phyloP scores from a whole-genome alignment of 108 stramenopile genomes.

The Bacterosira constricta region DNA sequence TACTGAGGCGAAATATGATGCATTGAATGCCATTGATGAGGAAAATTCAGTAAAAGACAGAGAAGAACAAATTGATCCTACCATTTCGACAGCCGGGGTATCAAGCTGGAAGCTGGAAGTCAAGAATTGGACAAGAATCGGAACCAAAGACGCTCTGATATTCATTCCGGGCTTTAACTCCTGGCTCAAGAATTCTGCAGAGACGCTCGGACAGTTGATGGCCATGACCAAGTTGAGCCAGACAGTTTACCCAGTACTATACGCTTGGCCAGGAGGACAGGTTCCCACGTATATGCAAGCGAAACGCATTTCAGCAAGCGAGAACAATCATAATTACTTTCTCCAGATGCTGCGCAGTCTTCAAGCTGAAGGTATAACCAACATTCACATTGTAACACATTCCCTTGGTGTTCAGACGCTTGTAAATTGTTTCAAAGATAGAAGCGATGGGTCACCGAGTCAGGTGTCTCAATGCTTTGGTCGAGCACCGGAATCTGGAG shows the following conservation, averaged over 20 bases:
- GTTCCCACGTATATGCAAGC: constrained; percentile 43
- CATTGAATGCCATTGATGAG: background rate
- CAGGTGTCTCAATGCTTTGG: constrained; percentile 32
- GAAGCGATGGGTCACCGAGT: constrained; percentile 34
- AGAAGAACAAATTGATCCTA: constrained; percentile 8
- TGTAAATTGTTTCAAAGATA: constrained; percentile 37
- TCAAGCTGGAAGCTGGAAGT: background rate
- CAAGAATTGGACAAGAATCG: constrained; percentile 1
- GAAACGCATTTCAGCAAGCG: background rate
- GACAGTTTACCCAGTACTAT: constrained; percentile 53
- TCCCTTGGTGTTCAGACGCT: constrained; percentile 56
- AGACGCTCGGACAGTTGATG: constrained; percentile 50
- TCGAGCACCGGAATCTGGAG: constrained; percentile 27
- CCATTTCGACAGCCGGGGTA: background rate
- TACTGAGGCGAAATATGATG: background rate
- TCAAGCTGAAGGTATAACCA: constrained; percentile 35
- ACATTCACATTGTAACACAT: constrained; percentile 56
- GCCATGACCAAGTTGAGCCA: constrained; percentile 50
- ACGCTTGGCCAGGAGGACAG: constrained; percentile 48
- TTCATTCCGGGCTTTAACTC: constrained; percentile 59
- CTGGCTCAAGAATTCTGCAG: constrained; percentile 25
- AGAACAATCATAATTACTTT: constrained; percentile 33
- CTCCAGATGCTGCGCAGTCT: constrained; percentile 32
- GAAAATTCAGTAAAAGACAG: background rate
- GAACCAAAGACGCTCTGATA: constrained; percentile 44